Evolutionary conservation across 2,329 filamentous ascomycete species (phyloP).

Genomic region (Colletotrichum kahawae): DNA sequence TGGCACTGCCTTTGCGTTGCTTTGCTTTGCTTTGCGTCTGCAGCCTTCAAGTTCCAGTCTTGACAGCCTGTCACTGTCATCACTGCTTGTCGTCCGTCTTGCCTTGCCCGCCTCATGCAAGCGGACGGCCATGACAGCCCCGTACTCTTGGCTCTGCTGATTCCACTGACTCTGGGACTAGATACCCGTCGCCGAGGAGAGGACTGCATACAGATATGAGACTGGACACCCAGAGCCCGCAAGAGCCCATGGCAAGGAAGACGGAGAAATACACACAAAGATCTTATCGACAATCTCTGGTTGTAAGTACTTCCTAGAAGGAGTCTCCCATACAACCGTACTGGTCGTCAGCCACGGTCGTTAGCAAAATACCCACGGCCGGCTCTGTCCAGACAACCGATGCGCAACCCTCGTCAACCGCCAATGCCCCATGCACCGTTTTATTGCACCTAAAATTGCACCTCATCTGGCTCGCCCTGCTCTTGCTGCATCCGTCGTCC

Average conservation of each 20-base stretch:
- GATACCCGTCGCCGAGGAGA: background rate
- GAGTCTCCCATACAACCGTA: background rate
- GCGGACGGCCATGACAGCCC: background rate
- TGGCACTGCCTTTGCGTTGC: background rate
- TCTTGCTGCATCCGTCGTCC: background rate
- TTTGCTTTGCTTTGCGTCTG: background rate
- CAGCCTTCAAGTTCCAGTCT: background rate
- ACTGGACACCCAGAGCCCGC: background rate
- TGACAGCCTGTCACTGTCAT: background rate
- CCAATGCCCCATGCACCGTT: slow-evolving; percentile 11
- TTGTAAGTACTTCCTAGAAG: background rate
- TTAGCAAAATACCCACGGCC: background rate
- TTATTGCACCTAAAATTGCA: slow-evolving; percentile 18
- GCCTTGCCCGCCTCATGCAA: background rate
- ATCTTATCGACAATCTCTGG: background rate
- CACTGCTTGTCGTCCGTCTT: background rate
- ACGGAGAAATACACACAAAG: background rate
- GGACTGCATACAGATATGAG: background rate
- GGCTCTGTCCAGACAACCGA: background rate
- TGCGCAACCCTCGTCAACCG: slow-evolving; percentile 1
- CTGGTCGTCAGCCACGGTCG: background rate
- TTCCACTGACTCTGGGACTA: background rate
- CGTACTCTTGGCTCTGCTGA: background rate
- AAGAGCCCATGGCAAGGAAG: background rate
- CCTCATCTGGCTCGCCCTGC: slow-evolving; percentile 15